Evolutionary conservation across 345 rosid genomes (phyloP), one percentile per base, ranked within the genome.

Genomic region (Lumnitzera littorea): DNA sequence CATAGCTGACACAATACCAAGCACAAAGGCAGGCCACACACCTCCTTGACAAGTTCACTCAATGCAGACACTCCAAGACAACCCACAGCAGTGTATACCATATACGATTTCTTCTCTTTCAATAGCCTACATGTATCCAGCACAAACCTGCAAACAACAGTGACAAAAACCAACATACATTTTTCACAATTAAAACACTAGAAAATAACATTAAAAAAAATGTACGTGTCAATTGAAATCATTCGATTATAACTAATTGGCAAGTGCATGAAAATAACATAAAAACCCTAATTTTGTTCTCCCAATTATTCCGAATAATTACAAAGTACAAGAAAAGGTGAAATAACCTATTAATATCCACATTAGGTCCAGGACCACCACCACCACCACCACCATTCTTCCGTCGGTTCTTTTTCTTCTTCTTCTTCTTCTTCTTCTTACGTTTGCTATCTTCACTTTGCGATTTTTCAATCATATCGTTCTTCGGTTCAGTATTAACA

Each of bases 31-130:
- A 20, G 16, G 59, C 20, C 20, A 27, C 15, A 24, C 73, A 91
- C 99, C 99, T 94, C 96, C 51, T 67, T 83, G 72, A 89, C 73
- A 20, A 94, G 65, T 77, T 89, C 94, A 62, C 72, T 69, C n/a
- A 92, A 49, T 0, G 91, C 91, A 59, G 91, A 58, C 70, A 87
- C 65, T 53, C 99, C 99, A 50, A 94, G 74, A 74, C 88, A 85
- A 54, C 96, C 96, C 24, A 87, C 91, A 51, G 99, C 97, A 49
- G 87, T 80, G 65, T 84, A 87, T 13, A 87, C 81, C 99, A 89
- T 78, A 78, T 94, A 94, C 3, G 99, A 86, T 76, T 94, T 94
- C 83, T 68, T 94, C 71, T 94, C 99, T 64, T 78, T 94, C 61
- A 94, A 71, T 56, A 82, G 78, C 69, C 84, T 80, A 71, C 99